These are phyloP conservation scores for Arbutus unedo DNA, from an alignment of 148 eudicot species.

Conservation along the genomic window DNA sequence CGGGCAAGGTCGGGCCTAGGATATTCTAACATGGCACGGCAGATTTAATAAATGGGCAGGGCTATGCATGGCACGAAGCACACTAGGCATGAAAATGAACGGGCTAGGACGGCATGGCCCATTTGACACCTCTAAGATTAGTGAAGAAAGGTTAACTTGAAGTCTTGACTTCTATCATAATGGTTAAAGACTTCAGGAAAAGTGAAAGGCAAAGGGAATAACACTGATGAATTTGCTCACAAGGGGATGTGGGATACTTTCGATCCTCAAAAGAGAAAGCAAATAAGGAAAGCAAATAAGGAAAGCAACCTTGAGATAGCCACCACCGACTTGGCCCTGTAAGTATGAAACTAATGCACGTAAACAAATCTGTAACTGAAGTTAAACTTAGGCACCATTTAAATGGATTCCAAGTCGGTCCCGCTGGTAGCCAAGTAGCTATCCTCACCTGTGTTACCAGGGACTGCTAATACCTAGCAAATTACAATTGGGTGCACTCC, in stretches of 20 bases:
- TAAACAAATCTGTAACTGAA: neutral
- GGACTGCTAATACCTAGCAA: no score
- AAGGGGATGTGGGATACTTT: neutral
- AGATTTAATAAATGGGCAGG: no score
- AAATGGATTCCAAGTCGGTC: neutral
- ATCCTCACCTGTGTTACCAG: neutral
- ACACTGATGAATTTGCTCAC: neutral
- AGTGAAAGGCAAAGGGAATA: neutral
- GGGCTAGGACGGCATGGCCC: no score
- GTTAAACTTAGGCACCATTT: neutral
- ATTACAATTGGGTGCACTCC: no score
- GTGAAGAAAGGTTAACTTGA: neutral
- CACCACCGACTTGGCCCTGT: neutral
- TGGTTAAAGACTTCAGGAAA: neutral
- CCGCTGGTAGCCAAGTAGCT: neutral
- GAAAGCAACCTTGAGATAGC: neutral
- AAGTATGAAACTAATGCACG: neutral
- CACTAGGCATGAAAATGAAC: no score
- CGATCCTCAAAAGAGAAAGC: neutral
- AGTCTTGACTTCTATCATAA: neutral
- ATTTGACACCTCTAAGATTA: neutral
- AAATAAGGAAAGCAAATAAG: conserved; percentile 11
- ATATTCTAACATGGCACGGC: no score
- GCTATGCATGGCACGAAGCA: no score
- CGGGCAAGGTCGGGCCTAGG: no score